Conservation (phyloP, 106 monocot genomes). For the Gastrodia elata region DNA sequence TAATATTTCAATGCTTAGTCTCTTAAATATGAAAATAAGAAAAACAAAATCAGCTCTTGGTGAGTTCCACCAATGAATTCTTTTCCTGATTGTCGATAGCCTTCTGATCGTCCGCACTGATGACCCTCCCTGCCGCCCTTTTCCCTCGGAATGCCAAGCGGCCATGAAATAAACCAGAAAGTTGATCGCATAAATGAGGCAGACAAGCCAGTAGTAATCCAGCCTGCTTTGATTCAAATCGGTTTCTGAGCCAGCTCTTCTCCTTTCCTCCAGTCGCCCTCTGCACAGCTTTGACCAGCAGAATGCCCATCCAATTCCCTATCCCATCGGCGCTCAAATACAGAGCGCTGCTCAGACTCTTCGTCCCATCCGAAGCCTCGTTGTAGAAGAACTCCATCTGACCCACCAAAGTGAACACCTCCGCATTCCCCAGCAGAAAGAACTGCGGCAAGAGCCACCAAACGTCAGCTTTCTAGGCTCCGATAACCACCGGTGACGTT, state of each 20-base stretch:
- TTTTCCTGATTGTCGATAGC: too few species aligned
- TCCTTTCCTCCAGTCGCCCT: slow-evolving; percentile 14
- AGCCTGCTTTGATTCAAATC: slow-evolving; percentile 31
- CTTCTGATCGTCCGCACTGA: too few species aligned
- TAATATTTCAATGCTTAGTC: too few species aligned
- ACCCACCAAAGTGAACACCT: slow-evolving; percentile 43
- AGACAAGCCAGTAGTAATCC: slow-evolving; percentile 42
- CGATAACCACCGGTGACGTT: slow-evolving; percentile 12
- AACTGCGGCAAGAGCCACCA: slow-evolving; percentile 52
- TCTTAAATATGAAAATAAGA: too few species aligned
- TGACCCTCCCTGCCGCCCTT: too few species aligned
- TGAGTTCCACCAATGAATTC: too few species aligned
- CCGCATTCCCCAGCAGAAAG: slow-evolving; percentile 29
- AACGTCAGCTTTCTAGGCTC: slow-evolving; percentile 8
- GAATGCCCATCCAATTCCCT: slow-evolving; percentile 23
- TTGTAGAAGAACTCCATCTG: slow-evolving; percentile 55
- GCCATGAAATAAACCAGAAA: slow-evolving; percentile 21
- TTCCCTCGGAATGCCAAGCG: slow-evolving; percentile 16
- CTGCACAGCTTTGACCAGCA: slow-evolving; percentile 20
- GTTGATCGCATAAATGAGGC: slow-evolving; percentile 23
- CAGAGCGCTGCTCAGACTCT: slow-evolving; percentile 27
- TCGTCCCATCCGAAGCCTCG: slow-evolving; percentile 35
- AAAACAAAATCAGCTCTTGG: too few species aligned
- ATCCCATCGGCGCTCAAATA: slow-evolving; percentile 24
- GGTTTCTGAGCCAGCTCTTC: slow-evolving; percentile 28